Evolutionary conservation across 495 filamentous ascomycete species (phyloP), one percentile per base, ranked within the genome.

Genomic region (Aspergillus wentii): DNA sequence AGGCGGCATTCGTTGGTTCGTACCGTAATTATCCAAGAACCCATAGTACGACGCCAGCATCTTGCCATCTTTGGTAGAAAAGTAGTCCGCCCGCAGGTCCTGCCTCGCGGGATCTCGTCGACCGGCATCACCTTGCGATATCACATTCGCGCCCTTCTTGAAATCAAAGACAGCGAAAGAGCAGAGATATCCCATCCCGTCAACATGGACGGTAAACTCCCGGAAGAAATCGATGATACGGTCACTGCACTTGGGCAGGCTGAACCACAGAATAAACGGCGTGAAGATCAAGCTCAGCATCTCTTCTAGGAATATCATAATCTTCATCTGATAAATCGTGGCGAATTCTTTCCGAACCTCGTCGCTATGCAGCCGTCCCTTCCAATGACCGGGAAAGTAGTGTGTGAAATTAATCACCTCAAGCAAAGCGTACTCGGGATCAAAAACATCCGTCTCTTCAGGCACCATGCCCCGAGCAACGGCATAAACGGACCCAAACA

Each of bases 101-200:
- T 61, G 69, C 38, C 49, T 48, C 10, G 49, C 40, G 5, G 51
- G 43, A 16, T 51, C 48, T 30, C 36, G 53, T n/a, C 52, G 62
- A n/a, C 46, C 51, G 10, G 40, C 64, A 26, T 49, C 61, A 14
- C 49, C 59, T 37, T 62, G 66, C 17, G 67, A 61, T 17, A 66
- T 67, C 35, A 70, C 79, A 40, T 82, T 81, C 13, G 75, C 66
- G 17, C 81, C 85, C 51, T 85, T 90, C 58, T 95, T 86, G 69
- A 97, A 98, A 46, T 95, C 86, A 48, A 98, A 98, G n/a, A 95
- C 87, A 14, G 90, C 92, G 63, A 95, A 96, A 10, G 87, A 94
- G 59, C 92, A 98, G 14, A 97, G 86, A 53, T 94, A 88, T 23
- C 92, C 92, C 40, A 98, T 74, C 0, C 92, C 92, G 64, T 98